Evolutionary conservation across 257 asterid genomes (phyloP).

Genomic region (Petunia secreta): DNA sequence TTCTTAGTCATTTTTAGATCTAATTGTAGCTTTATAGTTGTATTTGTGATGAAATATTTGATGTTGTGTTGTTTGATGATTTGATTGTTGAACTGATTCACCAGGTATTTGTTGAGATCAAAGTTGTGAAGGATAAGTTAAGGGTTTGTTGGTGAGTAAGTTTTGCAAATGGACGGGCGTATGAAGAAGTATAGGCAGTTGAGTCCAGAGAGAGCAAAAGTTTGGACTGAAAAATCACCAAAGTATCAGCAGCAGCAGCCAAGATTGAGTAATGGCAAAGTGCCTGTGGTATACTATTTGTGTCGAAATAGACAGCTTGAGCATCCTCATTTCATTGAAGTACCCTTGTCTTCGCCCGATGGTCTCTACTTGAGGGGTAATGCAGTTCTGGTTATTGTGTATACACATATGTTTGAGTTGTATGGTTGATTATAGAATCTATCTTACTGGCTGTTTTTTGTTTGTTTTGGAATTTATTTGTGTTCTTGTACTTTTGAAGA

Average conservation of each 20-base stretch:
- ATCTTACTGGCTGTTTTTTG: neutral
- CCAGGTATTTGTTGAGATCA: conserved; percentile 18
- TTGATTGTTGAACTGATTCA: neutral
- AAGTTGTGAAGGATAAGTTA: neutral
- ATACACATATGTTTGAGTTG: neutral
- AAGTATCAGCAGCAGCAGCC: conserved; percentile 54
- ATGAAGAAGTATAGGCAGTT: conserved; percentile 65
- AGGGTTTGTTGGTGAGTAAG: conserved; percentile 8
- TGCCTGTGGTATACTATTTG: conserved; percentile 80
- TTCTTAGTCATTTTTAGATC: neutral
- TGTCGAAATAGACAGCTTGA: conserved; percentile 85
- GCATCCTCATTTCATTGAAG: conserved; percentile 99
- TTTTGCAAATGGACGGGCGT: conserved; percentile 51
- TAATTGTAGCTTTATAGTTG: neutral
- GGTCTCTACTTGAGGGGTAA: conserved; percentile 92
- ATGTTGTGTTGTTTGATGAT: conserved; percentile 18
- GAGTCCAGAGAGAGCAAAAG: conserved; percentile 92
- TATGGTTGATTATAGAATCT: neutral
- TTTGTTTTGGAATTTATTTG: conserved; percentile 4
- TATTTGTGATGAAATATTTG: neutral
- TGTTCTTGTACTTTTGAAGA: conserved; percentile 48
- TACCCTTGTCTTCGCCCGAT: conserved; percentile 74
- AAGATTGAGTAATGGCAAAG: conserved; percentile 44
- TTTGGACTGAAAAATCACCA: conserved; percentile 93
- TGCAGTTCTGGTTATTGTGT: neutral